Evolutionary conservation across 441 rosid genomes (phyloP), one percentile per base, ranked within the genome.

Genomic region (Viola pubescens): DNA sequence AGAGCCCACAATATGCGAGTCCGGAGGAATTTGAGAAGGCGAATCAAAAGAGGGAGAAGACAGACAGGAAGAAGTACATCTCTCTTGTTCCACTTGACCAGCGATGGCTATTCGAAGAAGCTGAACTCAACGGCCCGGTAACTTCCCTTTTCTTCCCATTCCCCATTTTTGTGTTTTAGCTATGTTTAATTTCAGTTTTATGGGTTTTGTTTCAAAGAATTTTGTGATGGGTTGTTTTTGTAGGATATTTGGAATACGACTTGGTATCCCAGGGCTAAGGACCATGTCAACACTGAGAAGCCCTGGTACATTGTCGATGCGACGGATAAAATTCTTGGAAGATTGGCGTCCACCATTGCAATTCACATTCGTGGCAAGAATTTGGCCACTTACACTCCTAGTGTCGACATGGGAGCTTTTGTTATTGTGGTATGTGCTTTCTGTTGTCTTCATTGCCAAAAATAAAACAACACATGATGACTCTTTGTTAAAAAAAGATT

Each of bases 351-450:
- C 0, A 88, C 96, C 14, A 88, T 91, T 70, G 87, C 97, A 63
- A 77, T 87, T 56, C 62, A 85, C 62, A 89, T 91, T 61, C 91
- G 98, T 54, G 98, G 98, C 64, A 91, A 87, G 87, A 80, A 89
- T 72, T 82, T 91, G 66, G 75, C 87, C 0, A 82, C 94, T 1
- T 91, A 72, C 82, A 89, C 95, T 75, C 95, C 97, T 38, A 91
- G 95, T 69, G 95, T 91, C 0, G 97, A 89, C 82, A 85, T 89
- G 98, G 98, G 98, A 46, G 89, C 97, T 2, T 91, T 87, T 71
- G 97, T 89, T 52, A 82, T 87, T 70, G 97, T 87, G 97, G 97
- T 91, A 83, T 67, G 89, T 59, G 59, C 39, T 43, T 26, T 26
- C 2, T 26, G 34, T 26, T 26, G 34, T 26, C 34, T 26, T 26